Conservation (phyloP, 2,329 filamentous ascomycete genomes). For the Lasiodiplodia sp. region DNA sequence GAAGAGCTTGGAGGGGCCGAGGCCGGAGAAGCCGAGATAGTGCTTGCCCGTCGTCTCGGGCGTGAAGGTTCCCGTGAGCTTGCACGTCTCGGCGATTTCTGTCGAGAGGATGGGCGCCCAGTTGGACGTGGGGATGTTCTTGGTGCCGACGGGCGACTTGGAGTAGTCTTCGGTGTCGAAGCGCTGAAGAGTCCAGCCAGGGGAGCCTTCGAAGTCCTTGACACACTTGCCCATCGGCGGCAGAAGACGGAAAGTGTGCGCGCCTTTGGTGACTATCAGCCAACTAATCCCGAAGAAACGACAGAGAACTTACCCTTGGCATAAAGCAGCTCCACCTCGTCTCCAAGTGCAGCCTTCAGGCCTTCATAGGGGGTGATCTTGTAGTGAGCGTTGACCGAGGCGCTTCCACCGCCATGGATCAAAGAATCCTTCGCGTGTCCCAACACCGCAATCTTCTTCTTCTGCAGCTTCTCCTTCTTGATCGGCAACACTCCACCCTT, state of each 20-base stretch:
- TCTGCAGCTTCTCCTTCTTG: conserved; percentile 49
- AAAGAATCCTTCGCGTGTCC: conserved; percentile 74
- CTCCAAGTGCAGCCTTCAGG: conserved; percentile 6
- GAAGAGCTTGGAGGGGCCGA: conserved; percentile 69
- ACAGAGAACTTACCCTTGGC: conserved; percentile 42
- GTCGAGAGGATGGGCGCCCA: conserved; percentile 38
- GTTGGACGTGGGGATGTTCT: conserved; percentile 39
- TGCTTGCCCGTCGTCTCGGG: conserved; percentile 67
- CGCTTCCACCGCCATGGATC: conserved; percentile 72
- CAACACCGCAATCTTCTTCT: conserved; percentile 66
- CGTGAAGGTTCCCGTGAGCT: conserved; percentile 45
- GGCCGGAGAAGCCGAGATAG: conserved; percentile 72
- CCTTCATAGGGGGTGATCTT: conserved; percentile 67
- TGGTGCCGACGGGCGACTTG: conserved; percentile 38
- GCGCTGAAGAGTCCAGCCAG: conserved; percentile 43
- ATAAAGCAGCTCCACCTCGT: conserved; percentile 59
- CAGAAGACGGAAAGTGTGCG: conserved; percentile 45
- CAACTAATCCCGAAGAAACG: background rate
- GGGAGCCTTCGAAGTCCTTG: conserved; percentile 39
- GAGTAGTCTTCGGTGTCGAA: conserved; percentile 40
- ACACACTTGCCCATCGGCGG: conserved; percentile 40
- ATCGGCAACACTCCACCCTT: conserved; percentile 66
- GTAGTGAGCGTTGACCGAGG: conserved; percentile 75
- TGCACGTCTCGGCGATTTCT: conserved; percentile 36
- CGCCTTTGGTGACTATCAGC: conserved; percentile 31